These are phyloP conservation scores for Saccharomycopsis oosterbeekiorum DNA, from an alignment of 805 yeast genomes.

Conservation along the genomic window DNA sequence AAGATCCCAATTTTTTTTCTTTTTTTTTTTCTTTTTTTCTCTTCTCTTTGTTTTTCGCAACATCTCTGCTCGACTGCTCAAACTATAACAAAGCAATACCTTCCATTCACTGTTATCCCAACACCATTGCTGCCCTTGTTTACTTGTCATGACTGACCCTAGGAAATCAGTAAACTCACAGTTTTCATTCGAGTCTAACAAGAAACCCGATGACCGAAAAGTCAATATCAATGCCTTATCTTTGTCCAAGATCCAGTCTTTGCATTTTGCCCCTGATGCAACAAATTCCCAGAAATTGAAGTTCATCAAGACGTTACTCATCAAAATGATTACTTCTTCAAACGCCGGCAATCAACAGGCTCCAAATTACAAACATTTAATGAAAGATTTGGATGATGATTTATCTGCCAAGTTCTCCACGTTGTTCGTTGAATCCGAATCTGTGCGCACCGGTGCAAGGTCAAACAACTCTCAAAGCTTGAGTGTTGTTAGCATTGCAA, in stretches of 20 bases:
- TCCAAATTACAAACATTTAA: constrained; percentile 3
- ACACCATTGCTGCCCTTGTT: no score
- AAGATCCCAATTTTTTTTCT: no score
- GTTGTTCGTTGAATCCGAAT: constrained; percentile 2
- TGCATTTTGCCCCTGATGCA: constrained; percentile 10
- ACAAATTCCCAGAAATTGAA: constrained; percentile 11
- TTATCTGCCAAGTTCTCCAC: constrained; percentile 8
- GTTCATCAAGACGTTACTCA: constrained; percentile 14
- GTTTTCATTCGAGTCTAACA: constrained; percentile 17
- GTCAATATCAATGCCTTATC: constrained; percentile 8
- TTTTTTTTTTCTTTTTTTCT: no score
- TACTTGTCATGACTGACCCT: constrained; percentile 3
- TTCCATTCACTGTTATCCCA: no score
- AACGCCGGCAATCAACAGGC: not conserved
- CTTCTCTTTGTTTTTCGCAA: no score
- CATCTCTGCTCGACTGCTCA: no score
- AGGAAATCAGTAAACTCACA: constrained; percentile 13
- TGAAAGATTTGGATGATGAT: constrained; percentile 14
- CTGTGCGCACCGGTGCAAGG: not conserved
- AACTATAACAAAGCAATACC: no score
- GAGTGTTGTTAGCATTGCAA: not conserved
- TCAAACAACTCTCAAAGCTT: not conserved
- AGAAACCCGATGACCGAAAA: not conserved
- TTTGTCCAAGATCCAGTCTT: constrained; percentile 9
- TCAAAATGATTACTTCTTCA: constrained; percentile 9